Conservation (phyloP, 306 rosid species). For the Malus asiatica region DNA sequence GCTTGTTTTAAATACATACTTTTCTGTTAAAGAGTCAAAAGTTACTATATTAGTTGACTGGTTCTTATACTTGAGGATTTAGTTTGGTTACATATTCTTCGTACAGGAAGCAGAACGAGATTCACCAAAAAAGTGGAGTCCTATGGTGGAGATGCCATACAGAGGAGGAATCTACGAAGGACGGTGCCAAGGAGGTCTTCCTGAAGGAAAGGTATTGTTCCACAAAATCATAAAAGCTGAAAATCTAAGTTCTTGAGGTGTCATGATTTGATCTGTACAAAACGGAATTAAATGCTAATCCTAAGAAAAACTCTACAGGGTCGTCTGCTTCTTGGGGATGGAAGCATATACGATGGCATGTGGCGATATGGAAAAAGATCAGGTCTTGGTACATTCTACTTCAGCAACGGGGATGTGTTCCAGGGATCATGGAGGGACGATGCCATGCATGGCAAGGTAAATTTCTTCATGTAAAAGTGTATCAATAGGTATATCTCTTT, state of each 20-base stretch:
- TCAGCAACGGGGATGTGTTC: constrained; percentile 84
- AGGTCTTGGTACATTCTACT: constrained; percentile 81
- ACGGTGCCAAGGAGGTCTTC: constrained; percentile 95
- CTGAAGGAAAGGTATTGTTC: constrained; percentile 81
- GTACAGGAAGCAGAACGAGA: constrained; percentile 89
- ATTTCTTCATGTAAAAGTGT: background rate
- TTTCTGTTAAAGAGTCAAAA: background rate
- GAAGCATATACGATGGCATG: constrained; percentile 85
- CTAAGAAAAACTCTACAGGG: constrained; percentile 47
- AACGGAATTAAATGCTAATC: constrained; percentile 1
- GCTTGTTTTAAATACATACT: background rate
- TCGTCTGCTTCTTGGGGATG: constrained; percentile 67
- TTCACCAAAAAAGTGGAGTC: constrained; percentile 81
- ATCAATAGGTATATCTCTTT: background rate
- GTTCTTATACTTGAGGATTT: constrained; percentile 6
- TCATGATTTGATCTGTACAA: background rate
- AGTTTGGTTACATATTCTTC: constrained; percentile 12
- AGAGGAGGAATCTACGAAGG: constrained; percentile 86
- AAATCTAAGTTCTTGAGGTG: background rate
- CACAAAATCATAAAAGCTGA: background rate
- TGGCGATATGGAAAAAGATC: constrained; percentile 94
- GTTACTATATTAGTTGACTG: background rate
- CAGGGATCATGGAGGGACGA: constrained; percentile 99
- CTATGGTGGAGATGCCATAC: constrained; percentile 76
- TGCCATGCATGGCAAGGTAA: constrained; percentile 91